These are phyloP conservation scores for Porodaedalea pini DNA, from an alignment of 1,284 basidiomycete genomes.

Conservation along the genomic window DNA sequence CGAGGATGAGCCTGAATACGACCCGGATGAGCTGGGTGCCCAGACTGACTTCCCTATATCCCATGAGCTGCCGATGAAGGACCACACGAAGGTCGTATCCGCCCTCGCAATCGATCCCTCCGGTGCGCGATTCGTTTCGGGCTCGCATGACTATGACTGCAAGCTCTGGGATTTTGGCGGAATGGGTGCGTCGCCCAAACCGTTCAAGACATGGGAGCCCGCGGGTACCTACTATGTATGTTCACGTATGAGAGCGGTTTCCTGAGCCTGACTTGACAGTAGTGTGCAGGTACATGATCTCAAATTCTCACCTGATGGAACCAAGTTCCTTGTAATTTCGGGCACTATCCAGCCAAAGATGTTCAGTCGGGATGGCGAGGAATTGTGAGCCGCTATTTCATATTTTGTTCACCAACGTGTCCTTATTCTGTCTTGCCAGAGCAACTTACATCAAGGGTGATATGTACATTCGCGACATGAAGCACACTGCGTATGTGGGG, in stretches of 20 bases:
- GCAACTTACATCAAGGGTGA: conserved; percentile 92
- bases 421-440: conserved; percentile 39
- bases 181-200: conserved; percentile 81
- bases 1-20: conserved; percentile 59
- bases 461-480: conserved; percentile 98
- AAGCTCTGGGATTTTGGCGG: conserved; percentile 99
- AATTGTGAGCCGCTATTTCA: conserved; percentile 57
- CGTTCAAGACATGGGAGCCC: conserved; percentile 95
- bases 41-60: conserved; percentile 71
- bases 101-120: conserved; percentile 90
- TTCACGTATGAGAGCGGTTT: conserved; percentile 23
- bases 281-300: conserved; percentile 75
- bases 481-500: conserved; percentile 78
- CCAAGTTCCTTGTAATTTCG: conserved; percentile 81
- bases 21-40: conserved; percentile 49
- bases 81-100: conserved; percentile 93
- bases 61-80: conserved; percentile 87
- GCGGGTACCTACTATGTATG: conserved; percentile 88
- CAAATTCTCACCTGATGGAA: conserved; percentile 84
- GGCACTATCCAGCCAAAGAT: conserved; percentile 87
- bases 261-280: conserved; percentile 18
- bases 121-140: conserved; percentile 87
- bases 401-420: background rate
- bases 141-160: conserved; percentile 94
- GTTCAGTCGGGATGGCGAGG: conserved; percentile 87